A percentile compares a stretch with the other conserved stretches of the same genome.
These are phyloP conservation scores for Diplodia scrobiculata DNA, from an alignment of 2,329 filamentous ascomycete genomes.

Conservation along the genomic window DNA sequence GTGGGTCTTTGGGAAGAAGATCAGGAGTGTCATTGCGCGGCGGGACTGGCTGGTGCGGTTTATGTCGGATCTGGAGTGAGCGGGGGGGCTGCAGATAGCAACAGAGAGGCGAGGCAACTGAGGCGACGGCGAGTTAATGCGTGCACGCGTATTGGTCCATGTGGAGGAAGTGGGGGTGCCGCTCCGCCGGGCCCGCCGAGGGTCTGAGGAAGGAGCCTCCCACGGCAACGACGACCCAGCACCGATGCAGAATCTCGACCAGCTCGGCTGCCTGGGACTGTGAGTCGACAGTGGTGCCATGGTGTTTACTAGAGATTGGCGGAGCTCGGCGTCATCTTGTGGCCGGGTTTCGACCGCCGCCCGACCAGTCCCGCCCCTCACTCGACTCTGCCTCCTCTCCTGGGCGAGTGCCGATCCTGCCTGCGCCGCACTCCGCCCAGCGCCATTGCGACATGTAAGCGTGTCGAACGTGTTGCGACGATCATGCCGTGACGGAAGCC, in stretches of 20 bases:
- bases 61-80: conserved; percentile 34
- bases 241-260: neutral
- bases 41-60: conserved; percentile 43
- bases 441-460: neutral
- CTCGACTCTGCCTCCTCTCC: conserved; percentile 11
- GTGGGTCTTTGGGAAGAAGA: conserved; percentile 55
- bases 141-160: neutral
- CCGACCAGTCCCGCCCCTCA: conserved; percentile 2
- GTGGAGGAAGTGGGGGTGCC: neutral
- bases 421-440: conserved; percentile 4
- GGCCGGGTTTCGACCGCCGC: neutral
- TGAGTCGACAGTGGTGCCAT: conserved; percentile 1
- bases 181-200: neutral
- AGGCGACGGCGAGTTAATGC: neutral
- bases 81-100: neutral
- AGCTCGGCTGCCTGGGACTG: neutral
- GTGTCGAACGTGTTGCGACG: conserved; percentile 11
- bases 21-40: conserved; percentile 49
- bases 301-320: neutral
- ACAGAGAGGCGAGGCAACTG: neutral
- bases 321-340: neutral
- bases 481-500: neutral
- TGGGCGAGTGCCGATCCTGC: neutral
- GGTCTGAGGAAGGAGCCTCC: neutral
- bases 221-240: no score